Conservation (phyloP, 2,329 filamentous ascomycete genomes). For the Trichoderma polysporum region DNA sequence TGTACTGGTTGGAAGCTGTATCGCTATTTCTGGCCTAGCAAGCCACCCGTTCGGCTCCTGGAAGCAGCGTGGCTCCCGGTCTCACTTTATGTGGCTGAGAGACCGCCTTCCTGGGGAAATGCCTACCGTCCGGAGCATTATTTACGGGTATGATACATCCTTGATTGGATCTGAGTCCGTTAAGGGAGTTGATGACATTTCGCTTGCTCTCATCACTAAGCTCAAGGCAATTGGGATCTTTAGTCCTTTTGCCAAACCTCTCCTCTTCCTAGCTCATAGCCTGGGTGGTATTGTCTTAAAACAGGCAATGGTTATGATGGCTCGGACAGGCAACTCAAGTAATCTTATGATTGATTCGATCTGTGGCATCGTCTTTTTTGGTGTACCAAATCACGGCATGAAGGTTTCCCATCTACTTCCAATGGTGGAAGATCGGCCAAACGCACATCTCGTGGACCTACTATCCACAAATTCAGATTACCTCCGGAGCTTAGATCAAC, state of each 20-base stretch:
- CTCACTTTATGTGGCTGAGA: constrained; percentile 19
- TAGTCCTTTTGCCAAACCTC: background rate
- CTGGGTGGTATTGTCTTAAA: constrained; percentile 2
- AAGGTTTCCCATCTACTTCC: background rate
- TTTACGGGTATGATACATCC: constrained; percentile 12
- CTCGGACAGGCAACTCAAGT: background rate
- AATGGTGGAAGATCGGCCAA: background rate
- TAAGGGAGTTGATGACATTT: background rate
- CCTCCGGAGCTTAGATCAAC: background rate
- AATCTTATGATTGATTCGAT: background rate
- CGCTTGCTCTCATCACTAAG: background rate
- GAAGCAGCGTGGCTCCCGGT: background rate
- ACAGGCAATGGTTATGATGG: background rate
- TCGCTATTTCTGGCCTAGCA: constrained; percentile 11
- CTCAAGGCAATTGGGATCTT: background rate
- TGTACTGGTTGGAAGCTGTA: too few species aligned
- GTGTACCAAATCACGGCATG: background rate
- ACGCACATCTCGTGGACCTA: background rate
- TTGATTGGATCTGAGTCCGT: background rate
- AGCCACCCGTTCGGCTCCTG: constrained; percentile 18
- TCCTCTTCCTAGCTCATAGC: constrained; percentile 1
- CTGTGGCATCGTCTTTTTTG: background rate
- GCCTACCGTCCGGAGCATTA: background rate
- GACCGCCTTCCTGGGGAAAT: background rate
- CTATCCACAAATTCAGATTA: background rate